A percentile compares a stretch with the other conserved stretches of the same genome.
These are phyloP conservation scores for Obba rivulosa DNA, from an alignment of 768 basidiomycete species.

Conservation along the genomic window DNA sequence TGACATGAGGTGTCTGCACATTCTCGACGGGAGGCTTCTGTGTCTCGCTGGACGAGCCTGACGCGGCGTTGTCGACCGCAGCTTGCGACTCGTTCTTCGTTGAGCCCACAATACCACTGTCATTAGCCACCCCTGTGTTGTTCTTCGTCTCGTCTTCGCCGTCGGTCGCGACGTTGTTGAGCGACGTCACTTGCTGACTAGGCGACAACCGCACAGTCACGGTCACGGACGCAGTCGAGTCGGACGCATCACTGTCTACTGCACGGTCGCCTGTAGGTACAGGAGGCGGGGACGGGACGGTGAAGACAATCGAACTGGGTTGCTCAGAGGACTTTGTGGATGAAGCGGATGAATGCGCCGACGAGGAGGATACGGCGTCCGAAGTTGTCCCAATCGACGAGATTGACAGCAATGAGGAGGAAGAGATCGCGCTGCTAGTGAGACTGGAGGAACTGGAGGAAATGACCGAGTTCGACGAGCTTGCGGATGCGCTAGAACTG, in stretches of 20 bases:
- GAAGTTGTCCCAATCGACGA: neutral
- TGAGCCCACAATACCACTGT: constrained; percentile 6
- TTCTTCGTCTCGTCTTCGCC: constrained; percentile 2
- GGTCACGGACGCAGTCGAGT: constrained; percentile 11
- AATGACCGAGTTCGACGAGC: too few relatives aligned
- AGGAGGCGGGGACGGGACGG: neutral
- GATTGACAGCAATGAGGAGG: neutral
- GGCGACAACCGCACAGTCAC: constrained; percentile 8
- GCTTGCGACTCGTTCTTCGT: constrained; percentile 12
- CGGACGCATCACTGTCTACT: too few relatives aligned
- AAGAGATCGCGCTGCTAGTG: neutral
- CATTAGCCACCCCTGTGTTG: constrained; percentile 2
- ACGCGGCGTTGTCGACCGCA: constrained; percentile 10
- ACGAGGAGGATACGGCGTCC: too few relatives aligned
- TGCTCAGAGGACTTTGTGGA: too few relatives aligned
- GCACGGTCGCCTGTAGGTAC: neutral
- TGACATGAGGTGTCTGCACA: neutral
- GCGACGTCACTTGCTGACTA: constrained; percentile 1
- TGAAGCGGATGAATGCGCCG: too few relatives aligned
- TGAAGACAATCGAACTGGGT: too few relatives aligned
- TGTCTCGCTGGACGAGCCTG: neutral
- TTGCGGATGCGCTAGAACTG: too few relatives aligned
- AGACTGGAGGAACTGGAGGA: neutral
- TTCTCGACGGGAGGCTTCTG: neutral
- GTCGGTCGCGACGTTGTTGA: constrained; percentile 1